A percentile compares a stretch with the other conserved stretches of the same genome.
These are phyloP conservation scores for Anthracocystis setariae DNA, from an alignment of 1,284 basidiomycete genomes.

Conservation along the genomic window DNA sequence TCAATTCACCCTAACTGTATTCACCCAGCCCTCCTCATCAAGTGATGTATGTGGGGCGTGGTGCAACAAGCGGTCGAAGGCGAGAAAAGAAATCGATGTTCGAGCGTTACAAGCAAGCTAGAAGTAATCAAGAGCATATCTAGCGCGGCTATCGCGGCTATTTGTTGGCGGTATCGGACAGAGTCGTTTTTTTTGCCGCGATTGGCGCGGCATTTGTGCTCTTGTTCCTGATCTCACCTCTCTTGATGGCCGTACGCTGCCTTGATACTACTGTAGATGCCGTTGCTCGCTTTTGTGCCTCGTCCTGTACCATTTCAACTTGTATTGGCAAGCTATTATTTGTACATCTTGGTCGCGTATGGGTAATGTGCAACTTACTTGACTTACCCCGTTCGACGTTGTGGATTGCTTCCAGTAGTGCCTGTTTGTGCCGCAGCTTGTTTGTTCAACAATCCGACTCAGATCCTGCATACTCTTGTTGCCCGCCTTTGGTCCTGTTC, in stretches of 20 bases:
- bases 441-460: neutral
- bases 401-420: no score
- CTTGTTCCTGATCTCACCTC: neutral
- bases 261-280: neutral
- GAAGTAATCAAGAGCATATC: no score
- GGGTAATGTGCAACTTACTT: no score
- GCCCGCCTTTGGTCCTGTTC: neutral
- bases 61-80: no score
- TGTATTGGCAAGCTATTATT: neutral
- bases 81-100: no score
- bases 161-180: neutral
- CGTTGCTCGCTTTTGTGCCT: neutral
- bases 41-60: no score
- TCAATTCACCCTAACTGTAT: no score
- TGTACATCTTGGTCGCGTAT: neutral
- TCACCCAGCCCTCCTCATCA: no score
- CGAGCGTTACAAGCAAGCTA: no score
- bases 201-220: conserved; percentile 12
- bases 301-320: neutral
- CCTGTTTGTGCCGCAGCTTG: no score
- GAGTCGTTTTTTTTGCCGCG: conserved; percentile 7
- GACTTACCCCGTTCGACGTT: neutral
- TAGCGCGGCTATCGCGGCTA: conserved; percentile 2
- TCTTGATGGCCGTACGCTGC: conserved; percentile 9
- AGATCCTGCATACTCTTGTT: no score